Percentiles rank a stretch among this genome's conserved stretches.
These are phyloP conservation scores for Salix koriyanagi DNA, from an alignment of 345 rosid genomes.

Conservation along the genomic window DNA sequence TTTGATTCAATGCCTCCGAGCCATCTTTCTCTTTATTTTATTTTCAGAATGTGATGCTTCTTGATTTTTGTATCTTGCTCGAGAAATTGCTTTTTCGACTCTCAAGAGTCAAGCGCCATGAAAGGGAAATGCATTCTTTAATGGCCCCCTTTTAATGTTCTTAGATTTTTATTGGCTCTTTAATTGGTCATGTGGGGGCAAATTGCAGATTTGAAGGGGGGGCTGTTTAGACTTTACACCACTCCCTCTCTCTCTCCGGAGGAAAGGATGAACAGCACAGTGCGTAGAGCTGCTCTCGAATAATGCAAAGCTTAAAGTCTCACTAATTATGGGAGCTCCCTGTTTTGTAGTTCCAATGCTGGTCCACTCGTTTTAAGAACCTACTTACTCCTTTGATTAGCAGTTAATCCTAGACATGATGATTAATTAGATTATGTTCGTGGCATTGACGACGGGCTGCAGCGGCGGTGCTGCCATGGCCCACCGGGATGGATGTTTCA, in stretches of 20 bases:
- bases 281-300: background rate
- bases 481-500: background rate
- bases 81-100: background rate
- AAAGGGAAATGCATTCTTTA: background rate
- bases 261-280: background rate
- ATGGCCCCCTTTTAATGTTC: background rate
- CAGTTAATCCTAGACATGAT: background rate
- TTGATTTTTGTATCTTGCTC: background rate
- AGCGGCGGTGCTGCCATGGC: background rate
- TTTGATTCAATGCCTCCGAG: constrained; percentile 13
- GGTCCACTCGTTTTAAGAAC: background rate
- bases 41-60: background rate
- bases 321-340: background rate
- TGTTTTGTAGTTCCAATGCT: background rate
- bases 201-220: background rate
- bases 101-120: background rate
- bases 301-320: background rate
- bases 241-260: background rate
- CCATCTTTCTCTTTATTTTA: too few species aligned
- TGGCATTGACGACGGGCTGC: background rate
- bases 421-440: background rate
- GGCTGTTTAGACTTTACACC: background rate
- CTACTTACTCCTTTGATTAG: background rate
- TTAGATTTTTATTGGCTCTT: background rate
- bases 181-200: background rate